These are phyloP conservation scores for Symbiotaphrina buchneri DNA, from an alignment of 495 filamentous ascomycete species.

Conservation along the genomic window DNA sequence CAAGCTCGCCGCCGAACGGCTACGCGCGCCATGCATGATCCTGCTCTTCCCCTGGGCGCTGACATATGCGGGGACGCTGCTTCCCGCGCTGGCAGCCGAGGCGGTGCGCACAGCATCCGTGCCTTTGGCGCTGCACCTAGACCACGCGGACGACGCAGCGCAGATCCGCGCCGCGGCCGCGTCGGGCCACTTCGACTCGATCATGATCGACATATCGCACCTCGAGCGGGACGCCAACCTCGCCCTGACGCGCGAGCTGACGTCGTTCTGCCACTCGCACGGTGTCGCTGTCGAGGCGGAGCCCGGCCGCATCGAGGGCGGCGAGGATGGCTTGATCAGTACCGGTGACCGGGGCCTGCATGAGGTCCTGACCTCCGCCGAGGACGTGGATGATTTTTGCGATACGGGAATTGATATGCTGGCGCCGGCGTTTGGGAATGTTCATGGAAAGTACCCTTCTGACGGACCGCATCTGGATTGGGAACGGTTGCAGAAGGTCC, in stretches of 20 bases:
- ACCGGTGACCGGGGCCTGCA: constrained; percentile 56
- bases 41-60: too few relatives aligned
- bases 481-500: too few relatives aligned
- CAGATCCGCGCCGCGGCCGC: constrained; percentile 44
- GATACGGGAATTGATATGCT: constrained; percentile 64
- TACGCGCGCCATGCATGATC: too few relatives aligned
- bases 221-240: constrained; percentile 71
- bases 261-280: constrained; percentile 44
- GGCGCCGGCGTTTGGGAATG: constrained; percentile 69
- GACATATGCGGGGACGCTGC: too few relatives aligned
- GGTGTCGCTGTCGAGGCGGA: constrained; percentile 66
- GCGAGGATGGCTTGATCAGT: constrained; percentile 63
- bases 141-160: constrained; percentile 55
- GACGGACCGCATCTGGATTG: constrained; percentile 54
- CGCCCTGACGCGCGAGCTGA: constrained; percentile 43
- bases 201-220: constrained; percentile 70
- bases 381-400: constrained; percentile 56
- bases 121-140: constrained; percentile 51
- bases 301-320: constrained; percentile 63
- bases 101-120: constrained; percentile 41
- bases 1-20: too few relatives aligned
- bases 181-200: constrained; percentile 50
- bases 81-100: too few relatives aligned
- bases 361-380: constrained; percentile 52
- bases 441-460: constrained; percentile 65